Percentiles rank a stretch among this genome's conserved stretches.
These are phyloP conservation scores for Colletotrichum lentis DNA, from an alignment of 2,329 filamentous ascomycete genomes.

Conservation along the genomic window DNA sequence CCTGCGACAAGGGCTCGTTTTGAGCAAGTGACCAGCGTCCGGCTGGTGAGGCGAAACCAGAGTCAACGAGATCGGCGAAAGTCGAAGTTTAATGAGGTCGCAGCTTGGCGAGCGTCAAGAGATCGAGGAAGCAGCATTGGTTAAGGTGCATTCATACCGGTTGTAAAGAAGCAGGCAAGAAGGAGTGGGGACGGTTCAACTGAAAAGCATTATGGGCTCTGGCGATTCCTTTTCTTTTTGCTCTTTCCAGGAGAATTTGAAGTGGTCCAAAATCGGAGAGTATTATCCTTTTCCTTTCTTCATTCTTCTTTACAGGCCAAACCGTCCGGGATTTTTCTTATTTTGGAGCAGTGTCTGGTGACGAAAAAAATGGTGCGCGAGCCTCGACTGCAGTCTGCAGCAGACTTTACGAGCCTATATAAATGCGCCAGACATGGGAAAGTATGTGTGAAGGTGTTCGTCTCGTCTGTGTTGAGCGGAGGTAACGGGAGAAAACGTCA, in stretches of 20 bases:
- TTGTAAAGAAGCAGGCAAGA: conserved; percentile 15
- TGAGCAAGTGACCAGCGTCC: conserved; percentile 35
- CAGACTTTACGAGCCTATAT: background rate
- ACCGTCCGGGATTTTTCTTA: background rate
- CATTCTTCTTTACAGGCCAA: background rate
- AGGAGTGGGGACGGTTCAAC: background rate
- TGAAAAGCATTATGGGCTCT: background rate
- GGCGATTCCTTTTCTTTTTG: background rate
- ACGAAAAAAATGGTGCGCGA: background rate
- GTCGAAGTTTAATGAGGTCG: conserved; percentile 16
- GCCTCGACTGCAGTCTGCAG: background rate
- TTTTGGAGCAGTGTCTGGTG: background rate
- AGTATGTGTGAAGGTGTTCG: conserved; percentile 12
- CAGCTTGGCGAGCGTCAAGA: conserved; percentile 6
- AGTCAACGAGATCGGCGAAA: conserved; percentile 35
- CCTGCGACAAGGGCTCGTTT: background rate
- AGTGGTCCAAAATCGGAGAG: conserved; percentile 27
- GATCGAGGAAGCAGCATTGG: conserved; percentile 25
- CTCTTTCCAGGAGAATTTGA: conserved; percentile 6
- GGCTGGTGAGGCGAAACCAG: conserved; percentile 35
- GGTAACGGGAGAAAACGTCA: background rate
- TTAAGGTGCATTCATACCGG: conserved; percentile 30
- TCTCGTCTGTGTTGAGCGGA: background rate
- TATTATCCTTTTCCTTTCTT: background rate
- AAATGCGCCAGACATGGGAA: conserved; percentile 11